phyloP scores from a whole-genome alignment of 352 stramenopile genomes.

The Pythium sukuiense region DNA sequence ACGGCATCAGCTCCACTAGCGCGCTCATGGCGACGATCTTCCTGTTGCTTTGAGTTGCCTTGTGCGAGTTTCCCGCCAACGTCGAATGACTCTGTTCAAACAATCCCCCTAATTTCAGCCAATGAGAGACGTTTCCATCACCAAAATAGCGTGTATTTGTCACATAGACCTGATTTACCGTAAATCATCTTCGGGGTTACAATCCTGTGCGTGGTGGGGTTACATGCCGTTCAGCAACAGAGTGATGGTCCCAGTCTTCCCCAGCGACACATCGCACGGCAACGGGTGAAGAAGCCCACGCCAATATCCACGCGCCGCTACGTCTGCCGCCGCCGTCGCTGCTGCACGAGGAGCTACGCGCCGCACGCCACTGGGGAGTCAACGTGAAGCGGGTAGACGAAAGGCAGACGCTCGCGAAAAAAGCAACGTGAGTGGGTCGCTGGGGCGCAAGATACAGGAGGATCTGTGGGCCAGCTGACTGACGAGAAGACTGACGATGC shows the following conservation, averaged over 20 bases:
- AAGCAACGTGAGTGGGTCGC: background rate
- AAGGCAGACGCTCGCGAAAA: background rate
- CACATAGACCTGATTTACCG: conserved; percentile 9
- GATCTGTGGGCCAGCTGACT: background rate
- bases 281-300: conserved; percentile 9
- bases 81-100: background rate
- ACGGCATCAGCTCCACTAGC: conserved; percentile 15
- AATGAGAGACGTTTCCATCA: background rate
- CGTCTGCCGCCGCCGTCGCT: background rate
- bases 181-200: conserved; percentile 9
- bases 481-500: background rate
- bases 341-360: background rate
- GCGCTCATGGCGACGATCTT: conserved; percentile 13
- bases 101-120: conserved; percentile 17
- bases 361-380: background rate
- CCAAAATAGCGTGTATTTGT: background rate
- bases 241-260: conserved; percentile 24
- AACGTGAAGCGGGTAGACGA: background rate
- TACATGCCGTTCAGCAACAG: conserved; percentile 12
- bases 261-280: conserved; percentile 4
- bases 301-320: background rate
- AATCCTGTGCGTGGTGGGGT: conserved; percentile 9
- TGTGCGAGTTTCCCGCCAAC: conserved; percentile 8
- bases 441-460: background rate
- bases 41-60: background rate